Base-by-base conservation (phyloP, 495 filamentous ascomycete species). In the Sphaerosporella brunnea region DNA sequence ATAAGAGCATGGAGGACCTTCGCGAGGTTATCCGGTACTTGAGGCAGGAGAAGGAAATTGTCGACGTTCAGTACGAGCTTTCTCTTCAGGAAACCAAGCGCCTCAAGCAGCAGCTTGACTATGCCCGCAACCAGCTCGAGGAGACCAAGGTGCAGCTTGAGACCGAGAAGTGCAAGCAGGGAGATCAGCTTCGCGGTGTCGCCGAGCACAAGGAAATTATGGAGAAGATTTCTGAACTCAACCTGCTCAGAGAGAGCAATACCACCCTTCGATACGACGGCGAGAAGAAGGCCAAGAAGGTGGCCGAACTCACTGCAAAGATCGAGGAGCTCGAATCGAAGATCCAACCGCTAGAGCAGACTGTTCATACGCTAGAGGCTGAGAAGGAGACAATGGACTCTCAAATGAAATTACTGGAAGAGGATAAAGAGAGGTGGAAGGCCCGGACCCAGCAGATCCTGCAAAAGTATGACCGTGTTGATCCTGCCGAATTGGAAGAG, bases 1-100 rank as follows among this genome's bases (percentile, higher is more conserved):
- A 64, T 35, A 64, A 63, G 25, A 74, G 73, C 30, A 61, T 77
- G 15, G 80, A 84, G 48, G 80, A 81, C 49, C 73, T 94, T 21
- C 79, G 87, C 47, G 85, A 94, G 56, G 71, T 96, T 32, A 86
- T 92, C 63, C 78, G 74, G 41, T 96, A 84, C 64, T 67, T 96
- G 45, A 78, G 92, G n/a, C 77, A 82, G 36, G 92, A 96, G 66
- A 96, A 95, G 66, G 87, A 96, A 56, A 96, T 99, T 54, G 77
- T 95, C 2, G 87, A 96, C 49, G 84, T 94, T 4, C 87, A 96
- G 57, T 84, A 83, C 50, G 84, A 95, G 51, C 71, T 94, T 25
- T 83, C 84, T 39, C 66, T 78, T 0, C 82, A 93, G 58, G 90
- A 95, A 58, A 69, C 73, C 44, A 92, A 85, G 62, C 74, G 92